phyloP scores from a whole-genome alignment of 257 asterid genomes.

The Nicotiana obtusifolia region DNA sequence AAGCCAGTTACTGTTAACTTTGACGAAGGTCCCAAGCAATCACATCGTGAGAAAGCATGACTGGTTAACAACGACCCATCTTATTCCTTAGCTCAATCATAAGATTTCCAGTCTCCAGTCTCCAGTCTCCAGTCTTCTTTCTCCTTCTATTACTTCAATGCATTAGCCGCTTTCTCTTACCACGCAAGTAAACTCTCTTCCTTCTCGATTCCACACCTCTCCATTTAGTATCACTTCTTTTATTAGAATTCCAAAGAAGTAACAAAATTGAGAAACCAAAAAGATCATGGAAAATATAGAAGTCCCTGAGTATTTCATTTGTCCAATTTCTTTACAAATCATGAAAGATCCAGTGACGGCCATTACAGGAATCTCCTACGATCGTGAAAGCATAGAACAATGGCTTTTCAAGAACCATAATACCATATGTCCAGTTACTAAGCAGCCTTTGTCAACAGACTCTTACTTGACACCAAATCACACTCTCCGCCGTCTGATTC shows the following conservation, averaged over 20 bases:
- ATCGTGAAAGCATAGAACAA: conserved; percentile 49
- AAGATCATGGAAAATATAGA: conserved; percentile 29
- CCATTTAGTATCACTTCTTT: neutral
- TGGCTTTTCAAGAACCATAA: conserved; percentile 34
- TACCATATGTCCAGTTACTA: conserved; percentile 57
- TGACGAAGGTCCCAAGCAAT: conserved; percentile 8
- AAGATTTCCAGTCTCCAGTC: neutral
- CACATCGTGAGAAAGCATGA: conserved; percentile 4
- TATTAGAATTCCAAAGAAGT: neutral
- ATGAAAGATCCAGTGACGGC: conserved; percentile 69
- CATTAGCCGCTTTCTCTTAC: conserved; percentile 23
- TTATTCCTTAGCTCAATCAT: neutral
- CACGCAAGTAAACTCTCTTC: neutral
- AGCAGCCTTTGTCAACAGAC: conserved; percentile 28
- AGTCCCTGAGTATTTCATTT: conserved; percentile 55
- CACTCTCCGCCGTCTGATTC: conserved; percentile 50
- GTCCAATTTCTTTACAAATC: conserved; percentile 59
- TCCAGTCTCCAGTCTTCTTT: neutral
- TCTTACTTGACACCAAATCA: conserved; percentile 51
- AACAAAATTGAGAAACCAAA: neutral
- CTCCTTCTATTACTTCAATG: conserved; percentile 9
- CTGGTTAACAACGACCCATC: conserved; percentile 11
- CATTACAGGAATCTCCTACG: conserved; percentile 59
- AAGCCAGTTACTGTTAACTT: neutral
- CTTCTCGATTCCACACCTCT: conserved; percentile 3